phyloP scores from a whole-genome alignment of 371 early-diverging fungal genomes.

The Syncephalastrum contaminatum region DNA sequence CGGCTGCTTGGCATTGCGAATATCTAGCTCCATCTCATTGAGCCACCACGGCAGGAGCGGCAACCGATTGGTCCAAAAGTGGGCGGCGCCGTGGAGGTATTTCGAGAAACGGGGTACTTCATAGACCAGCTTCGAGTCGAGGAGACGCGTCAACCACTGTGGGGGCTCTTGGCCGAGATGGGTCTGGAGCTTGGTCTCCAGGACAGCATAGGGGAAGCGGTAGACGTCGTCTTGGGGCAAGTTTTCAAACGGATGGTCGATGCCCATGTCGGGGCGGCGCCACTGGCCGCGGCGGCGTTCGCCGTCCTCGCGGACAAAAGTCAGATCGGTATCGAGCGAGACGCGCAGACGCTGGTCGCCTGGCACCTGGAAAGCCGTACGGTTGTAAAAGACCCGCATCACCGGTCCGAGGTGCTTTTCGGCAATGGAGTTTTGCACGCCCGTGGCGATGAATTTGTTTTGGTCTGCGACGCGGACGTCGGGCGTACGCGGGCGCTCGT shows the following conservation, averaged over 20 bases:
- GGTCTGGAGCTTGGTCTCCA: conserved; percentile 90
- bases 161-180: conserved; percentile 87
- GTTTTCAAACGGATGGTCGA: conserved; percentile 85
- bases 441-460: conserved; percentile 71
- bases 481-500: conserved; percentile 72
- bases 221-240: conserved; percentile 64
- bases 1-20: conserved; percentile 61
- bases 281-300: conserved; percentile 72
- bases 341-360: conserved; percentile 95
- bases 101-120: conserved; percentile 98
- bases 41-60: conserved; percentile 97
- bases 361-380: conserved; percentile 99
- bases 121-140: conserved; percentile 88
- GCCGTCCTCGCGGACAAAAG: conserved; percentile 96
- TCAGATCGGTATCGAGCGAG: conserved; percentile 96
- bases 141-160: conserved; percentile 92
- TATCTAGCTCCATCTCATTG: conserved; percentile 87
- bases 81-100: conserved; percentile 95
- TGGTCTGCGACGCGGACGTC: conserved; percentile 73
- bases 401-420: conserved; percentile 83
- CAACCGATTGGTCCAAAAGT: conserved; percentile 81
- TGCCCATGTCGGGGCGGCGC: conserved; percentile 88
- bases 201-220: conserved; percentile 44
- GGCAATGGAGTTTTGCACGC: conserved; percentile 79
- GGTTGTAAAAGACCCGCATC: conserved; percentile 94